Percentiles rank a stretch among this genome's conserved stretches.
Evolutionary conservation across 148 eudicot genomes (phyloP).

Genomic region (Rhododendron molle): DNA sequence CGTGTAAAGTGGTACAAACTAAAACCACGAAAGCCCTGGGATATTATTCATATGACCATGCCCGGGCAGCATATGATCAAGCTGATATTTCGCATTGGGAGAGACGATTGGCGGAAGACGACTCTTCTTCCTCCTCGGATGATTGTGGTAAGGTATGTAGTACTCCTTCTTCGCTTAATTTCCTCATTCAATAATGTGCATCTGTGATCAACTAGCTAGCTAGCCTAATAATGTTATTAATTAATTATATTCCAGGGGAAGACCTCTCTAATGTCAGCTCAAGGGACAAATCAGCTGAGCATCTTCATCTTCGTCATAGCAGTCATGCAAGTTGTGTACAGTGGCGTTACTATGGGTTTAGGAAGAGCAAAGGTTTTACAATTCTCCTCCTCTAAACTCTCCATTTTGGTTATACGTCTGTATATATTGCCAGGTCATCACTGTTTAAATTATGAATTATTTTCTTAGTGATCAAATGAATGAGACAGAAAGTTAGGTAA

Average conservation of each 20-base stretch:
- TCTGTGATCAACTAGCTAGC: no score
- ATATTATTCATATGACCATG: not conserved
- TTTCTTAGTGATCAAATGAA: not conserved
- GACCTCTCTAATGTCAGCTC: constrained; percentile 36
- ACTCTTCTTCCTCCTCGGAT: not conserved
- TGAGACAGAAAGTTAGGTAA: not conserved
- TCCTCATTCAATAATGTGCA: not conserved
- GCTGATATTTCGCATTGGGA: not conserved
- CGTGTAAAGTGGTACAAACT: constrained; percentile 7
- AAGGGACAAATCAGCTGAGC: constrained; percentile 33
- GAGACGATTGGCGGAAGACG: not conserved
- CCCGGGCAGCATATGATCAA: not conserved
- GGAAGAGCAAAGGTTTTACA: constrained; percentile 34
- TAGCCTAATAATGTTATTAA: not conserved
- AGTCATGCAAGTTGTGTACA: constrained; percentile 38
- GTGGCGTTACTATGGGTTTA: constrained; percentile 33
- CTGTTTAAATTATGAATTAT: not conserved
- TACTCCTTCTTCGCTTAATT: not conserved
- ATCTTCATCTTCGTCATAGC: constrained; percentile 40
- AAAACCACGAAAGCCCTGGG: not conserved
- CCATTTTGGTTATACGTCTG: not conserved
- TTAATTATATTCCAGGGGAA: constrained; percentile 21
- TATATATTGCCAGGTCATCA: not conserved
- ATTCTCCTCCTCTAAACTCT: not conserved
- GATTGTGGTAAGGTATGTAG: not conserved